Evolutionary conservation across 768 basidiomycete species (phyloP), one percentile per base, ranked within the genome.

Genomic region (Harrya chromipes): DNA sequence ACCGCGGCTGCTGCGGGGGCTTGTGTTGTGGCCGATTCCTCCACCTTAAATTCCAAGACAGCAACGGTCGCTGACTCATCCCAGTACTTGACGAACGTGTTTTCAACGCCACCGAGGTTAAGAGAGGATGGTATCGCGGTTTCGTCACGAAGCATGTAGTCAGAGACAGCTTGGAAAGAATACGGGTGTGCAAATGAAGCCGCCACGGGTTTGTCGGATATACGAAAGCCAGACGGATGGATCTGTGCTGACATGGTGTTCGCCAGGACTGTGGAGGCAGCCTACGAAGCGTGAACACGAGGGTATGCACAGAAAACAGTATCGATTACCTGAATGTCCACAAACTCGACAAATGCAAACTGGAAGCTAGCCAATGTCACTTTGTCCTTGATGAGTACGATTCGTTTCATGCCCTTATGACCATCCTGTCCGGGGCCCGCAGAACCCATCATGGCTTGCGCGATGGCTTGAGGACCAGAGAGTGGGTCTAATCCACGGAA

Each of bases 171-270:
- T 61, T 91, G 85, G 68, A 95, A 97, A 21, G 94, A 91, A 61
- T 90, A 85, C 1, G 88, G 83, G 69, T 94, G 90, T 39, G 92
- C 92, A 67, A 97, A 97, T 13, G 94, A 95, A 8, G 87, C 85
- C 10, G 94, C 94, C 11, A 94, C 88, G 1, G 93, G 88, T 26
- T 83, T 80, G 61, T 90, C 86, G 4, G 89, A 89, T 40, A 98
- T 95, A 8, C 90, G 79, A 70, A 97, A 97, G 6, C 95, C 95
- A n/a, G 83, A 82, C 0, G 95, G 94, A 66, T 97, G 92, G 12
- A 89, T 74, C 54, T 85, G 80, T 3, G 90, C 79, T 35, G 90
- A 91, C 84, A 97, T 89, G 7, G 83, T 87, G n/a, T 85, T 83
- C 5, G 84, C 90, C 12, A 98, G 75, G 9, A 94, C 83, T 0